These are phyloP conservation scores for Solanum neorickii DNA, from an alignment of 257 asterid species.

Conservation along the genomic window DNA sequence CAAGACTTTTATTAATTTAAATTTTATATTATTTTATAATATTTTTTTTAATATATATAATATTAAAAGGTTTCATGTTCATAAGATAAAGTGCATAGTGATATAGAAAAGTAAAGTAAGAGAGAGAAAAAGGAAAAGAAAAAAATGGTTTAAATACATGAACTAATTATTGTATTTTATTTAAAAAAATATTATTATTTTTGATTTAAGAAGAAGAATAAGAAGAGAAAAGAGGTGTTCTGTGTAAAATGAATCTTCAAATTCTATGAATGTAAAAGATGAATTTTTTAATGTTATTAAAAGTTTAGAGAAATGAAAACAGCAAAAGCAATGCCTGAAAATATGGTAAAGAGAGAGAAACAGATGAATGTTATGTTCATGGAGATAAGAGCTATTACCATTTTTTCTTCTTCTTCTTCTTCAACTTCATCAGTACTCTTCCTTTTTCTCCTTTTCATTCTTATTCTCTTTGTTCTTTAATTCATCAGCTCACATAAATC, in stretches of 20 bases:
- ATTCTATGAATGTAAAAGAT: background rate
- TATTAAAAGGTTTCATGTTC: background rate
- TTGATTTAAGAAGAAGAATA: background rate
- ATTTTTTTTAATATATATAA: background rate
- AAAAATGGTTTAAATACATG: background rate
- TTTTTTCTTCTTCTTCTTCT: background rate
- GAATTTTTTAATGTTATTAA: constrained; percentile 16
- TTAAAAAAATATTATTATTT: no score
- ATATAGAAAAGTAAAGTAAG: background rate
- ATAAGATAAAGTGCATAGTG: background rate
- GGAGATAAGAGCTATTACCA: constrained; percentile 66
- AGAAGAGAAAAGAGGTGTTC: background rate
- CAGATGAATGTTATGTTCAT: constrained; percentile 32
- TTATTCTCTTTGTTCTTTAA: constrained; percentile 62
- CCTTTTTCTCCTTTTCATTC: constrained; percentile 75
- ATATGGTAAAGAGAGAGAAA: constrained; percentile 30
- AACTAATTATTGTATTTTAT: background rate
- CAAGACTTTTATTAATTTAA: no score
- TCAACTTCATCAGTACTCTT: constrained; percentile 40
- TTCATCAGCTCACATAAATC: background rate
- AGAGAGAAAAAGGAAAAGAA: background rate
- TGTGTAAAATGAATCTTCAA: background rate
- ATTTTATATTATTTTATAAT: no score
- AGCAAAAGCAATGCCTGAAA: constrained; percentile 25
- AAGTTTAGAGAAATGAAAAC: constrained; percentile 11